Conservation (phyloP, 352 stramenopile species). For the Pythium sukuiense region DNA sequence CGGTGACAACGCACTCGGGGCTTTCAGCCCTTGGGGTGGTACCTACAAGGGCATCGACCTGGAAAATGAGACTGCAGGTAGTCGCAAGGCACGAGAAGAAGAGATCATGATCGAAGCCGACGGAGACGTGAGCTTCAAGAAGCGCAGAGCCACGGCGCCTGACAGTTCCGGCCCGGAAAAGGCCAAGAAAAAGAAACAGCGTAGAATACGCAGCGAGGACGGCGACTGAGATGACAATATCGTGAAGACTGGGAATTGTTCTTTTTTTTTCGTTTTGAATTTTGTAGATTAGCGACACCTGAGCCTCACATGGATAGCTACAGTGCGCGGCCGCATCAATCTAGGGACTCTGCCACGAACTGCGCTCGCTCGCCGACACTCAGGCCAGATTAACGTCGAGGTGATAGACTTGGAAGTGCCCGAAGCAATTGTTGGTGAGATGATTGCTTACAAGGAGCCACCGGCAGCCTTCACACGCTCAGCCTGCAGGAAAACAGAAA, state of each 20-base stretch:
- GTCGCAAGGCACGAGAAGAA: constrained; percentile 43
- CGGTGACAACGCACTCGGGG: constrained; percentile 72
- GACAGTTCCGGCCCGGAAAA: neutral
- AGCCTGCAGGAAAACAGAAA: constrained; percentile 27
- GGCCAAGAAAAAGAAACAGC: constrained; percentile 53
- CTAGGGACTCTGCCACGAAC: constrained; percentile 6
- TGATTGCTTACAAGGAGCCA: constrained; percentile 63
- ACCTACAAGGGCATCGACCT: constrained; percentile 83
- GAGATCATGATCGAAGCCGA: constrained; percentile 51
- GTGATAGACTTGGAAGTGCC: constrained; percentile 11
- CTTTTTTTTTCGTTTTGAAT: constrained; percentile 3
- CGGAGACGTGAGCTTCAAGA: constrained; percentile 75
- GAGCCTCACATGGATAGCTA: neutral
- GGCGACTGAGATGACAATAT: constrained; percentile 37
- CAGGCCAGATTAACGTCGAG: constrained; percentile 12
- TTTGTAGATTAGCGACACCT: constrained; percentile 8
- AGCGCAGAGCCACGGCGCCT: constrained; percentile 33
- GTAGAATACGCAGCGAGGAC: constrained; percentile 61
- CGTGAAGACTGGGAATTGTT: neutral
- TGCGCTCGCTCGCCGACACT: constrained; percentile 1
- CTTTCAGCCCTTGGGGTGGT: constrained; percentile 82
- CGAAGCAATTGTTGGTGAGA: constrained; percentile 10
- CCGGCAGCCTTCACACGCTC: constrained; percentile 85
- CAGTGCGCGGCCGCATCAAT: constrained; percentile 4
- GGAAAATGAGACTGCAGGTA: constrained; percentile 32